Percentiles rank a stretch among this genome's conserved stretches.
phyloP scores from a whole-genome alignment of 768 basidiomycete species.

The Strobilomyces confusus region DNA sequence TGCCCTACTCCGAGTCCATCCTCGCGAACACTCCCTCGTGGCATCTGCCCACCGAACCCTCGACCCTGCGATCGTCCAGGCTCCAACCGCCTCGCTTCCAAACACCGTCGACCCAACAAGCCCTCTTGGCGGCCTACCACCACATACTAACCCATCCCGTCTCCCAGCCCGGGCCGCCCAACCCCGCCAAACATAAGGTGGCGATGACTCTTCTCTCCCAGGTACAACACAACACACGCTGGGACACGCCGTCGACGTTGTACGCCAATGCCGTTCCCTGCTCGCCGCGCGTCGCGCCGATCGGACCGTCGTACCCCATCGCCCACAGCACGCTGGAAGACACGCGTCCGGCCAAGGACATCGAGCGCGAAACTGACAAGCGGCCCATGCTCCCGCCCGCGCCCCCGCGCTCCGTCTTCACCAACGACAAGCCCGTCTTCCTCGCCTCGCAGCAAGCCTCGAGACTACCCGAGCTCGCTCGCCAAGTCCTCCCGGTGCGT shows the following conservation, averaged over 20 bases:
- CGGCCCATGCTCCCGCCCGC: conserved; percentile 31
- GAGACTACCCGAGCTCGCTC: conserved; percentile 62
- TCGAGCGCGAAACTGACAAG: conserved; percentile 52
- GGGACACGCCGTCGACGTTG: conserved; percentile 66
- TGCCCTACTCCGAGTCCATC: conserved; percentile 72
- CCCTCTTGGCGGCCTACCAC: conserved; percentile 68
- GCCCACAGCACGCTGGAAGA: conserved; percentile 33
- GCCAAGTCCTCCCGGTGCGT: conserved; percentile 64
- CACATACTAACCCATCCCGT: conserved; percentile 74
- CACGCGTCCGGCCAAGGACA: conserved; percentile 38
- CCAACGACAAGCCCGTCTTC: conserved; percentile 54
- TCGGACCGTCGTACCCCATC: conserved; percentile 64
- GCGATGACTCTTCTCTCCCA: conserved; percentile 65
- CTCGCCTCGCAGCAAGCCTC: conserved; percentile 61
- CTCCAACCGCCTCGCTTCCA: conserved; percentile 31
- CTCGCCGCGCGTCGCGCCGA: conserved; percentile 56
- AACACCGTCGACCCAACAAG: conserved; percentile 57
- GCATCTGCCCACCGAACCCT: conserved; percentile 55
- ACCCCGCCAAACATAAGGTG: conserved; percentile 68
- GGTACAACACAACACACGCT: conserved; percentile 53
- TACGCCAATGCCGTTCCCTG: conserved; percentile 58
- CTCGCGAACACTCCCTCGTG: conserved; percentile 62
- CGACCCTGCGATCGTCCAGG: conserved; percentile 22
- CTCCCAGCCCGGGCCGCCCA: conserved; percentile 44
- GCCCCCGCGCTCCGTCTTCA: conserved; percentile 38